Evolutionary conservation across 345 rosid species (phyloP).

Genomic region (Eucalyptus sp.): DNA sequence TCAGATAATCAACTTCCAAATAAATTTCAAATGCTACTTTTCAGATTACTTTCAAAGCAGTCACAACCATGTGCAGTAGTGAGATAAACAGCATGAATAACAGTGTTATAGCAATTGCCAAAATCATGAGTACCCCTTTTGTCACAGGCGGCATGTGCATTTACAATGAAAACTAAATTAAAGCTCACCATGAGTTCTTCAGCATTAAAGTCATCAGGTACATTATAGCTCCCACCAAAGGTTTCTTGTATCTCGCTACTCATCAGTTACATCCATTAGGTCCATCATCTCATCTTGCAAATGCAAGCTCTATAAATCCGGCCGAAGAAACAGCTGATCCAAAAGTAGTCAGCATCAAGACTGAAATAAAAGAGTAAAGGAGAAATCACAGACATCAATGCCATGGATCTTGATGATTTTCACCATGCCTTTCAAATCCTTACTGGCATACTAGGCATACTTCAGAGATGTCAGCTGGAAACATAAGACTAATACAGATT

Average conservation of each 20-base stretch:
- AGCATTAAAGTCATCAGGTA: constrained; percentile 90
- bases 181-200: constrained; percentile 81
- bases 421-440: constrained; percentile 94
- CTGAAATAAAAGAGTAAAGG: not conserved
- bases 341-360: not conserved
- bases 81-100: not conserved
- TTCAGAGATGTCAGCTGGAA: constrained; percentile 76
- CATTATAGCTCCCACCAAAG: constrained; percentile 70
- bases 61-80: not conserved
- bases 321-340: not conserved
- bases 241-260: constrained; percentile 71
- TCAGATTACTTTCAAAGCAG: not conserved
- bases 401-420: constrained; percentile 88
- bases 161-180: not conserved
- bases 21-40: not conserved
- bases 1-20: not conserved
- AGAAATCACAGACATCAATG: constrained; percentile 42
- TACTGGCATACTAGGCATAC: constrained; percentile 78
- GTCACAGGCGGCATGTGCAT: not conserved
- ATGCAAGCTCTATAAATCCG: constrained; percentile 17
- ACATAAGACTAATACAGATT: constrained; percentile 1
- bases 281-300: constrained; percentile 97
- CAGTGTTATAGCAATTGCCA: not conserved
- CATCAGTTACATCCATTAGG: constrained; percentile 63
- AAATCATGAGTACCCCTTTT: not conserved